These are phyloP conservation scores for Gnomoniopsis sp. DNA, from an alignment of 2,329 filamentous ascomycete species.

Conservation along the genomic window DNA sequence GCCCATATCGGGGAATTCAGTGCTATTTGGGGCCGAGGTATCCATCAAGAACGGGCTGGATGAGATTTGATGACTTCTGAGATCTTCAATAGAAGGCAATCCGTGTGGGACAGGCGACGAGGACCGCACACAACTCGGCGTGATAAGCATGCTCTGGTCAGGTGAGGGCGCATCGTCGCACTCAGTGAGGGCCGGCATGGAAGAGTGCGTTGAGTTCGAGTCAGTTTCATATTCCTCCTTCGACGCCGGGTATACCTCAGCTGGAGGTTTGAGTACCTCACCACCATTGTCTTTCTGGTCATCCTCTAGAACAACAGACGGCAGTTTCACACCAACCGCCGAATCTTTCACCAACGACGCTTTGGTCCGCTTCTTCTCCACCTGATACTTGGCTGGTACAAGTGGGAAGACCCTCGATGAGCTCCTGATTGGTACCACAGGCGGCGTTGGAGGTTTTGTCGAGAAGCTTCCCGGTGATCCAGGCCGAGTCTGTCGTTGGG, in stretches of 20 bases:
- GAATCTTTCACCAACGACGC: not conserved
- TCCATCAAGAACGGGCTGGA: not conserved
- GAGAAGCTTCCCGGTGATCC: conserved; percentile 5
- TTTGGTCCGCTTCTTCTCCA: not conserved
- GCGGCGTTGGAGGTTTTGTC: not conserved
- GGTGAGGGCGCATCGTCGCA: conserved; percentile 26
- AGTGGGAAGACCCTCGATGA: conserved; percentile 22
- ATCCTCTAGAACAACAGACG: not conserved
- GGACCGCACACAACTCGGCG: conserved; percentile 22
- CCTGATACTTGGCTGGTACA: conserved; percentile 19
- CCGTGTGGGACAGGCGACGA: conserved; percentile 13
- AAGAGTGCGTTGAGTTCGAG: conserved; percentile 24
- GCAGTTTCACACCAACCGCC: not conserved
- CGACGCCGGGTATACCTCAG: conserved; percentile 3
- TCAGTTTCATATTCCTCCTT: conserved; percentile 5
- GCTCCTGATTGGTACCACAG: not conserved
- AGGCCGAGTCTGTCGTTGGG: not conserved
- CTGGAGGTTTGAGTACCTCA: conserved; percentile 3
- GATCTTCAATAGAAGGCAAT: conserved; percentile 5
- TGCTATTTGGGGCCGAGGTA: conserved; percentile 3
- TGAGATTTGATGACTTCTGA: conserved; percentile 1
- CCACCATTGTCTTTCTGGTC: not conserved
- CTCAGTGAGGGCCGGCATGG: conserved; percentile 30
- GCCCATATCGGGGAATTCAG: not conserved
- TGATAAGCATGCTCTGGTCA: conserved; percentile 26